A percentile compares a stretch with the other conserved stretches of the same genome.
phyloP scores from a whole-genome alignment of 805 yeast genomes.

The Grigorovia humatica region DNA sequence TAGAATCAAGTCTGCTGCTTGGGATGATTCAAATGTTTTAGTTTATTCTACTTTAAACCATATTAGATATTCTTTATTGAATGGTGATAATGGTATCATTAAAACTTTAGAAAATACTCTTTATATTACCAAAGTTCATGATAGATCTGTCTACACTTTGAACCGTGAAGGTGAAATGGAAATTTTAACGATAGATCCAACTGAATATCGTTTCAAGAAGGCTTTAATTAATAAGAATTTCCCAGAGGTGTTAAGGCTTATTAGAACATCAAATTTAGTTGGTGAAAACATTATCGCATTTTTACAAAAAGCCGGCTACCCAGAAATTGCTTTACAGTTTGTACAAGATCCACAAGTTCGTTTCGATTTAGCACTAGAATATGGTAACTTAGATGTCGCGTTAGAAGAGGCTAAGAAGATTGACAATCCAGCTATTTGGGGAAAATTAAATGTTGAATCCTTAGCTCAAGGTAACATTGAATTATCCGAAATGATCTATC shows the following conservation, averaged over 20 bases:
- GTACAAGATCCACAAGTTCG: constrained; percentile 94
- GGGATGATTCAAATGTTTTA: constrained; percentile 91
- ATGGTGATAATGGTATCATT: constrained; percentile 92
- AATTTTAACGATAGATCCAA: constrained; percentile 74
- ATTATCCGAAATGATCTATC: constrained; percentile 78
- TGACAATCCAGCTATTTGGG: constrained; percentile 65
- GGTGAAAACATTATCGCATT: constrained; percentile 96
- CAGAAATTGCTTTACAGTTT: constrained; percentile 94
- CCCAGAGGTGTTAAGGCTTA: constrained; percentile 82
- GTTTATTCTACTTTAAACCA: constrained; percentile 92
- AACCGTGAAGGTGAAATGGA: constrained; percentile 81
- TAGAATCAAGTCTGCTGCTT: constrained; percentile 90
- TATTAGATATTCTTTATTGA: constrained; percentile 82
- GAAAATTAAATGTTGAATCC: constrained; percentile 75
- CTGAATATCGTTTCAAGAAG: constrained; percentile 92
- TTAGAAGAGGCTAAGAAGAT: constrained; percentile 74
- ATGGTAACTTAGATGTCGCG: constrained; percentile 84
- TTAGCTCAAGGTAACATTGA: constrained; percentile 79
- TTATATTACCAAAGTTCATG: constrained; percentile 65
- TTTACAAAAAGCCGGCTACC: constrained; percentile 88
- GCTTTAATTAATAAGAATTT: constrained; percentile 85
- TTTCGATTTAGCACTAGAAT: constrained; percentile 90
- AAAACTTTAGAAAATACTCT: constrained; percentile 84
- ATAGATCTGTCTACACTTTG: constrained; percentile 66
- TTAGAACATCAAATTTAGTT: constrained; percentile 79